phyloP scores from a whole-genome alignment of 371 early-diverging fungal genomes.

The Phascolomyces articulosus region DNA sequence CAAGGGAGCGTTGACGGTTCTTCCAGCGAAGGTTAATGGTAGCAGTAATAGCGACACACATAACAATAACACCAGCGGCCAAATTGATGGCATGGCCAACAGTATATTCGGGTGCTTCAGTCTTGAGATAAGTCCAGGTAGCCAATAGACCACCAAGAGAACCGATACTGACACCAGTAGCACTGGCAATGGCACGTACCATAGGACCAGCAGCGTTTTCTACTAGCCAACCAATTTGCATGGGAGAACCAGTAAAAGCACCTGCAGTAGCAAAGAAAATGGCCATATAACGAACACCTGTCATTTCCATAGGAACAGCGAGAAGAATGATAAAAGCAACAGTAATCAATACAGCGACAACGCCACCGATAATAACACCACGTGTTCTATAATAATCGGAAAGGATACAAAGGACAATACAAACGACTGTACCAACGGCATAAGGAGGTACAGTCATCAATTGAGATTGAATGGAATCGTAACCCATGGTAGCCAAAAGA shows the following conservation, averaged over 20 bases:
- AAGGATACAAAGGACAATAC: constrained; percentile 25
- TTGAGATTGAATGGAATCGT: constrained; percentile 26
- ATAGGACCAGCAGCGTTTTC: constrained; percentile 27
- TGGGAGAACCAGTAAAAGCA: constrained; percentile 27
- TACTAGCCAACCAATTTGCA: constrained; percentile 27
- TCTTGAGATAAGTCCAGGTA: constrained; percentile 29
- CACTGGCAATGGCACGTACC: constrained; percentile 28
- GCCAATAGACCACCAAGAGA: constrained; percentile 25
- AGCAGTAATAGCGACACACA: constrained; percentile 8
- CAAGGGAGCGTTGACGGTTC: constrained; percentile 18
- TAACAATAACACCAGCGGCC: constrained; percentile 17
- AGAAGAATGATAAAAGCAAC: constrained; percentile 19
- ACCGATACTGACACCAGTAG: constrained; percentile 19
- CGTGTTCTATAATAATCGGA: constrained; percentile 36
- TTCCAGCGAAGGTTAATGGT: constrained; percentile 16
- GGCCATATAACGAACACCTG: constrained; percentile 26
- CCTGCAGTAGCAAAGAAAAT: constrained; percentile 29
- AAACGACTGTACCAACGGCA: constrained; percentile 28
- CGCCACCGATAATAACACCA: constrained; percentile 21
- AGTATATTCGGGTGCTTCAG: constrained; percentile 25
- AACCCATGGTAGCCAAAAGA: constrained; percentile 20
- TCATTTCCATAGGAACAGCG: constrained; percentile 10
- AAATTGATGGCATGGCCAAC: constrained; percentile 27
- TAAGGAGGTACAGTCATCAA: constrained; percentile 48
- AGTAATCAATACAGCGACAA: constrained; percentile 19